Percentiles rank a stretch among this genome's conserved stretches.
Conservation (phyloP, 139 green algal species). For the Pedinophyceae sp. region DNA sequence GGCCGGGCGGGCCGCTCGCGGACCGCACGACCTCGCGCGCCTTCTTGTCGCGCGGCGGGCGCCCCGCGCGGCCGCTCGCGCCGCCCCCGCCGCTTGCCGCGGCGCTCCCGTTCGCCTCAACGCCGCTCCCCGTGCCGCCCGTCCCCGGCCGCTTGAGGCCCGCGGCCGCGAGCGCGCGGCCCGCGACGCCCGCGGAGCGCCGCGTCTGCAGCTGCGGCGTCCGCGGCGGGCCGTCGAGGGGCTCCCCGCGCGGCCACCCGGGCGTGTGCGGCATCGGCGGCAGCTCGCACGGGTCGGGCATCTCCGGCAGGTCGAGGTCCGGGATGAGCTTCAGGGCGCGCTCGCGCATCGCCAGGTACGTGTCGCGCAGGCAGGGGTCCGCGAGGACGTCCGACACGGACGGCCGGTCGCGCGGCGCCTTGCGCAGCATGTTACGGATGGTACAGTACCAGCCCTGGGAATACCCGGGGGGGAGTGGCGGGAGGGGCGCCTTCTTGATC, state of each 20-base stretch:
- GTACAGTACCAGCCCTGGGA: background rate
- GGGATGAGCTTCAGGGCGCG: background rate
- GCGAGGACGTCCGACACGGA: background rate
- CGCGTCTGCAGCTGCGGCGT: background rate
- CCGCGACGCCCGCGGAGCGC: too few species aligned
- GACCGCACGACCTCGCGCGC: too few species aligned
- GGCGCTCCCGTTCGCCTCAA: background rate
- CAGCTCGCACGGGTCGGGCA: background rate
- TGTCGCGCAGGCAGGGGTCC: background rate
- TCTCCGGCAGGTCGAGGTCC: background rate
- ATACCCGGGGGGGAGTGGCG: background rate
- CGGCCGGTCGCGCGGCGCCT: background rate
- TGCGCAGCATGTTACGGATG: background rate
- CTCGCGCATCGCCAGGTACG: background rate
- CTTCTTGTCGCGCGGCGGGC: too few species aligned
- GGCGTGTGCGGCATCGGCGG: background rate
- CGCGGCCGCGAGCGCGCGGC: too few species aligned
- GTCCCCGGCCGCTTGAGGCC: background rate
- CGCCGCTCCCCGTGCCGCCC: background rate
- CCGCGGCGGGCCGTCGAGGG: background rate
- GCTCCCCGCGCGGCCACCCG: background rate
- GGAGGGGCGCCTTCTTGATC: background rate
- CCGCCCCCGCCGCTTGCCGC: too few species aligned
- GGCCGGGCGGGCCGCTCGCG: too few species aligned
- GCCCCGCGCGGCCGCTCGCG: too few species aligned